These are phyloP conservation scores for Apiotrichum porosum DNA, from an alignment of 1,284 basidiomycete genomes.

Conservation along the genomic window DNA sequence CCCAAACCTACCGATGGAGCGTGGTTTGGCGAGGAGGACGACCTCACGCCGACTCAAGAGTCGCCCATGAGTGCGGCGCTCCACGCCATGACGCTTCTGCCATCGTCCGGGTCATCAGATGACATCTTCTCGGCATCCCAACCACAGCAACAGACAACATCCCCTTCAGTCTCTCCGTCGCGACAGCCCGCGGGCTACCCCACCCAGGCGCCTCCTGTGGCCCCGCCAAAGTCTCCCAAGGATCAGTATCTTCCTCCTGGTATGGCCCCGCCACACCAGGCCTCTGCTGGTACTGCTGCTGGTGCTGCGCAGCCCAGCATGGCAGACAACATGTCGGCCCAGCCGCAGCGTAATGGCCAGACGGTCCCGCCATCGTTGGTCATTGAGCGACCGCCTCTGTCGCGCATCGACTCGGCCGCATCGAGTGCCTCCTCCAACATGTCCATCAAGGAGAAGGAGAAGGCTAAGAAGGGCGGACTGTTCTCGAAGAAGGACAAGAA, in stretches of 20 bases:
- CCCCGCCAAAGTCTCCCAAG: conserved; percentile 12
- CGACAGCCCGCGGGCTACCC: not conserved
- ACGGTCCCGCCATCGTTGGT: conserved; percentile 17
- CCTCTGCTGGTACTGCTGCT: conserved; percentile 6
- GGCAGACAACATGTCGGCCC: conserved; percentile 21
- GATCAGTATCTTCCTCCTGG: conserved; percentile 27
- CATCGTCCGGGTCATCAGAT: conserved; percentile 1
- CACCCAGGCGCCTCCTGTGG: conserved; percentile 7
- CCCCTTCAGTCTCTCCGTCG: not conserved
- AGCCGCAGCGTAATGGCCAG: conserved; percentile 15
- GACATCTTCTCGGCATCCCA: conserved; percentile 7
- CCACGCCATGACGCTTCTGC: conserved; percentile 9
- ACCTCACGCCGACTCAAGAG: conserved; percentile 45
- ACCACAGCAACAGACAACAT: not conserved
- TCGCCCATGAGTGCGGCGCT: conserved; percentile 16
- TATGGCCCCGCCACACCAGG: conserved; percentile 33
- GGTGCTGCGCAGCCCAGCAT: conserved; percentile 4
- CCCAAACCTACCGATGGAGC: conserved; percentile 16
- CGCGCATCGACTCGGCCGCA: conserved; percentile 25
- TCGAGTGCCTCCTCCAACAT: conserved; percentile 22
- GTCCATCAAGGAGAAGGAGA: conserved; percentile 57
- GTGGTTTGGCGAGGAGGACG: conserved; percentile 33
- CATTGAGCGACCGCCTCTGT: conserved; percentile 28
- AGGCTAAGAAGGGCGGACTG: conserved; percentile 57
- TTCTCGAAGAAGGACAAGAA: conserved; percentile 61